A percentile compares a stretch with the other conserved stretches of the same genome.
These are phyloP conservation scores for Gaeumannomyces tritici DNA, from an alignment of 2,329 filamentous ascomycete species.

Conservation along the genomic window DNA sequence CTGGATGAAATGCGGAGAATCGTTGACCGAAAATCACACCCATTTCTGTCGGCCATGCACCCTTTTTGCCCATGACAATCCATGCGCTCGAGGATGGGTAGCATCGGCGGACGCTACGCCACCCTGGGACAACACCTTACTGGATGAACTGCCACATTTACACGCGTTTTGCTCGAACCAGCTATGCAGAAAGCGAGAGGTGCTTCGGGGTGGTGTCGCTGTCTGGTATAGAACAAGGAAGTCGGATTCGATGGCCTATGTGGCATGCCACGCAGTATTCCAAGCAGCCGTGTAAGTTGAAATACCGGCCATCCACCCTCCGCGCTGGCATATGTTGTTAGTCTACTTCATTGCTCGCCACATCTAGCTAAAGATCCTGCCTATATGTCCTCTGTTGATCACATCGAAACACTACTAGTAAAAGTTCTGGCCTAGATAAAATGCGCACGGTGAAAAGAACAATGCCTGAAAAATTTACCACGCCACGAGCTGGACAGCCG, in stretches of 20 bases:
- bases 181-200: background rate
- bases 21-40: background rate
- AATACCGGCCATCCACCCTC: too few species aligned
- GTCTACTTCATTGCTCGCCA: background rate
- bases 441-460: background rate
- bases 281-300: too few species aligned
- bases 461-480: background rate
- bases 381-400: background rate
- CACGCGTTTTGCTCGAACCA: background rate
- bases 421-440: background rate
- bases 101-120: background rate
- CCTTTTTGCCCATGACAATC: background rate
- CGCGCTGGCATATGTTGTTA: too few species aligned
- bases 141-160: background rate
- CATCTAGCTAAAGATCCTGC: background rate
- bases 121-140: background rate
- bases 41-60: background rate
- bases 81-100: background rate
- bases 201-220: too few species aligned
- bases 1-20: background rate
- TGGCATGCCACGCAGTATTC: too few species aligned
- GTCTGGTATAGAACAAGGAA: too few species aligned
- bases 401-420: background rate
- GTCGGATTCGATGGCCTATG: too few species aligned
- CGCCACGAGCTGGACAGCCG: background rate